phyloP scores from a whole-genome alignment of 192 early-diverging fungal genomes.

The Coemansia sp. region DNA sequence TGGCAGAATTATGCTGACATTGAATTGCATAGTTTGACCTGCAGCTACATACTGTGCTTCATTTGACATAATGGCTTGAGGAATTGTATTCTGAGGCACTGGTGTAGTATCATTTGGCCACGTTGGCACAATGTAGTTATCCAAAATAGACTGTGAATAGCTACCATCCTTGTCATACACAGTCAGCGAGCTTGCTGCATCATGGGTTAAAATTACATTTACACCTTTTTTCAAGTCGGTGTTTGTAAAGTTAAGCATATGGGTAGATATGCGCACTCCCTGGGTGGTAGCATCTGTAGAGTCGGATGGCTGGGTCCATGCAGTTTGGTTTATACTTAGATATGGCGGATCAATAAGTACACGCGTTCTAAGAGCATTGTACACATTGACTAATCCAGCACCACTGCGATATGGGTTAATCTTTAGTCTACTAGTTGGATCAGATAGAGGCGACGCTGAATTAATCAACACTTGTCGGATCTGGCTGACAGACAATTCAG shows the following conservation, averaged over 20 bases:
- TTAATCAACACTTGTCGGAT: conserved; percentile 9
- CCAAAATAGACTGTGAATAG: not conserved
- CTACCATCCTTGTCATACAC: conserved; percentile 5
- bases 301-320: not conserved
- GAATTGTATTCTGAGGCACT: not conserved
- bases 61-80: not conserved
- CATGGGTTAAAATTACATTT: conserved; percentile 3
- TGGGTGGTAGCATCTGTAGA: too few relatives aligned
- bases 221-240: conserved; percentile 1
- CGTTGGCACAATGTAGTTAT: not conserved
- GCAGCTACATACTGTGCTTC: not conserved
- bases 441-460: conserved; percentile 8
- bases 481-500: conserved; percentile 10
- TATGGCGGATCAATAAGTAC: conserved; percentile 56
- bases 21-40: not conserved
- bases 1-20: not conserved
- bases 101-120: conserved; percentile 2
- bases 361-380: conserved; percentile 56
- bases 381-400: conserved; percentile 73
- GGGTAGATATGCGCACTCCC: not conserved
- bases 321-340: conserved; percentile 53
- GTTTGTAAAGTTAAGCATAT: not conserved
- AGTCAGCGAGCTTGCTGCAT: not conserved
- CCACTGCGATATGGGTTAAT: conserved; percentile 54
- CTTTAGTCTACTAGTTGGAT: conserved; percentile 1